These are phyloP conservation scores for Circinella minor DNA, from an alignment of 371 early-diverging fungal species.

Conservation along the genomic window DNA sequence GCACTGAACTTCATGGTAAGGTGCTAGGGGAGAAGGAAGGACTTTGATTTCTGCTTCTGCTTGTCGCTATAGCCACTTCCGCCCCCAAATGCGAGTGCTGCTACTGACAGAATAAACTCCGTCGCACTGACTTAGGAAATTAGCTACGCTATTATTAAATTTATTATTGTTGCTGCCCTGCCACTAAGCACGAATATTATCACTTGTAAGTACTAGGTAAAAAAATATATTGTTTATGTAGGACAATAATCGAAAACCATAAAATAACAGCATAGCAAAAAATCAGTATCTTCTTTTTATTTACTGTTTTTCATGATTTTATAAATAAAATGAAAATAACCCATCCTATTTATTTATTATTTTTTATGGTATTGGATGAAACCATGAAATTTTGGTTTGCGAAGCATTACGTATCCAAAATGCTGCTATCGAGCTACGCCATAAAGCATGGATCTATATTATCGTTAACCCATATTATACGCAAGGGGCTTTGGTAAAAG, in stretches of 20 bases:
- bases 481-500: no score
- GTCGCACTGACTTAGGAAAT: background rate
- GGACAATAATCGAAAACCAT: no score
- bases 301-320: no score
- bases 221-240: no score
- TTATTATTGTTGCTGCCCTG: background rate
- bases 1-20: constrained; percentile 18
- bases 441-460: background rate
- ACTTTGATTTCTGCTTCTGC: constrained; percentile 1
- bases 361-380: background rate
- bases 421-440: background rate
- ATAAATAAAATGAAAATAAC: no score
- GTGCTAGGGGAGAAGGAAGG: constrained; percentile 13
- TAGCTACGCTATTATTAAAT: background rate
- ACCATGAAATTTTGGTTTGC: background rate
- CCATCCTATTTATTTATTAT: background rate
- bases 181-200: no score
- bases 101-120: background rate
- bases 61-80: background rate
- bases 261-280: no score
- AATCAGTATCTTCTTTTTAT: no score
- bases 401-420: background rate
- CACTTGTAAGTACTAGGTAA: no score
- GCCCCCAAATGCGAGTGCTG: background rate
- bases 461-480: no score